These are phyloP conservation scores for Amanita fuliginea DNA, from an alignment of 768 basidiomycete species.

Conservation along the genomic window DNA sequence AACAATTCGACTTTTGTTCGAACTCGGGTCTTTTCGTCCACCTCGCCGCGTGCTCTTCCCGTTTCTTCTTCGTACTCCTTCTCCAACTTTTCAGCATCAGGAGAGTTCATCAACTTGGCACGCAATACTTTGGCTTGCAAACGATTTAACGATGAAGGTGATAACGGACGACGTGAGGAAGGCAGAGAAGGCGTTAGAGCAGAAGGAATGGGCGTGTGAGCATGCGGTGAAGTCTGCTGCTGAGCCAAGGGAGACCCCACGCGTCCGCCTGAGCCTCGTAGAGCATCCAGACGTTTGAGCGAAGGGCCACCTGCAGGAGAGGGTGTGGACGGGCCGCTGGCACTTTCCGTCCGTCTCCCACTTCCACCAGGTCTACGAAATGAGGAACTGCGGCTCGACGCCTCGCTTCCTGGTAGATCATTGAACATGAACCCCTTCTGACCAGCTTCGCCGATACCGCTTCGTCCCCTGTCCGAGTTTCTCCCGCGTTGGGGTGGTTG, in stretches of 20 bases:
- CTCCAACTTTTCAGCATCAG: slow-evolving; percentile 70
- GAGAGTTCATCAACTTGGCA: slow-evolving; percentile 78
- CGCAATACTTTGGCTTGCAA: slow-evolving; percentile 89
- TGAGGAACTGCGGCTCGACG: slow-evolving; percentile 73
- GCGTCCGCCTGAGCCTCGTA: slow-evolving; percentile 22
- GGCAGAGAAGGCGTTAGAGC: slow-evolving; percentile 68
- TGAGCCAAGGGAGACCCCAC: slow-evolving; percentile 28
- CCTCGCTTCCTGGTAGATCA: slow-evolving; percentile 47
- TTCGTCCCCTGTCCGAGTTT: slow-evolving; percentile 18
- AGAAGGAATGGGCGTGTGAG: slow-evolving; percentile 80
- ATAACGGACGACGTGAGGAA: slow-evolving; percentile 36
- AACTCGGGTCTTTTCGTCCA: slow-evolving; percentile 27
- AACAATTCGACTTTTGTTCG: slow-evolving; percentile 69
- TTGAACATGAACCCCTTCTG: slow-evolving; percentile 59
- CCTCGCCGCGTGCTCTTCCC: slow-evolving; percentile 34
- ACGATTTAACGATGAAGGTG: slow-evolving; percentile 77
- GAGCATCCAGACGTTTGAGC: slow-evolving; percentile 47
- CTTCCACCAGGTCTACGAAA: slow-evolving; percentile 75
- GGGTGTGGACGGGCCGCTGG: slow-evolving; percentile 49
- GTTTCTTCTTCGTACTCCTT: slow-evolving; percentile 73
- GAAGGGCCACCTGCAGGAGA: slow-evolving; percentile 34
- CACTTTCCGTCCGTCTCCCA: slow-evolving; percentile 18
- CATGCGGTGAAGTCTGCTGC: slow-evolving; percentile 48
- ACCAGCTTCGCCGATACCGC: slow-evolving; percentile 9
- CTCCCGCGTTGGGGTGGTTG: slow-evolving; percentile 24